These are phyloP conservation scores for Solanum pinnatisectum DNA, from an alignment of 257 asterid genomes.

Conservation along the genomic window DNA sequence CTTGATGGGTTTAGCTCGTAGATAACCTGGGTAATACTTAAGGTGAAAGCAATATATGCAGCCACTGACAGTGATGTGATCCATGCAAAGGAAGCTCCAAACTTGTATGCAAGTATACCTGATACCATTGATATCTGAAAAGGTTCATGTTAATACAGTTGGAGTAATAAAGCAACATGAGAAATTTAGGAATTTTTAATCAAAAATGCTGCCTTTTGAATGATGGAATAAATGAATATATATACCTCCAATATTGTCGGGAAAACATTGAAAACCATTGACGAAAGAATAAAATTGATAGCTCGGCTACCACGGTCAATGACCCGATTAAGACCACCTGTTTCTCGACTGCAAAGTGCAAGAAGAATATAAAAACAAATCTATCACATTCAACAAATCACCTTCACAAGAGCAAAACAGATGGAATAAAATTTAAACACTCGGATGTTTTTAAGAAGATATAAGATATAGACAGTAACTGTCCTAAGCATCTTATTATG, in stretches of 20 bases:
- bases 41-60: conserved; percentile 72
- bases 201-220: background rate
- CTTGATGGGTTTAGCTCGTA: background rate
- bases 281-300: conserved; percentile 82
- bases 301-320: conserved; percentile 99
- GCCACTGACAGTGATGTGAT: conserved; percentile 87
- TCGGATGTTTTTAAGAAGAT: background rate
- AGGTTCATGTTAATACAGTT: conserved; percentile 26
- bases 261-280: conserved; percentile 93
- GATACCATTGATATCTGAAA: conserved; percentile 94
- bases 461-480: background rate
- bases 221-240: background rate
- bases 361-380: conserved; percentile 1
- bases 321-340: conserved; percentile 88
- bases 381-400: background rate
- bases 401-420: background rate
- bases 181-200: background rate
- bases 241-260: conserved; percentile 89
- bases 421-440: background rate
- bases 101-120: conserved; percentile 94
- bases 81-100: conserved; percentile 97
- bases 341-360: conserved; percentile 71
- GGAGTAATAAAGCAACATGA: conserved; percentile 2
- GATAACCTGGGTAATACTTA: conserved; percentile 78
- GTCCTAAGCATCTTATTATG: background rate